Evolutionary conservation across 192 early-diverging fungal species (phyloP), one percentile per base, ranked within the genome.

Genomic region (Kickxella alabastrina): DNA sequence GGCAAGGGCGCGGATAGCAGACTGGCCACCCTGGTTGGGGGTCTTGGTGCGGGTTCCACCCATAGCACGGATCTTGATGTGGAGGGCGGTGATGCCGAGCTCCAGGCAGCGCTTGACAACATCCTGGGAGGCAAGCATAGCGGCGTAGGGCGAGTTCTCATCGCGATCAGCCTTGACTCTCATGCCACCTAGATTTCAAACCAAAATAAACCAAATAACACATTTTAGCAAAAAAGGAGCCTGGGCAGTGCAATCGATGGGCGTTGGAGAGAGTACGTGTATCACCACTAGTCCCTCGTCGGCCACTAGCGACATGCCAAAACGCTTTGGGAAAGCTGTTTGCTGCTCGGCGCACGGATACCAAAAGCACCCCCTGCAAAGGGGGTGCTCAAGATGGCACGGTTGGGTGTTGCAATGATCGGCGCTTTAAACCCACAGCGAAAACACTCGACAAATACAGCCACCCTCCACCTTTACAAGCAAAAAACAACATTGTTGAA

Each of bases 141-240:
- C 95, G 55, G 97, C 97, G 81, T 99, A 99, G 58, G 97, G 92
- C 59, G 97, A 97, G 45, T 95, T 92, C 80, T 99, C 97, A 79
- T 99, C 97, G 85, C 97, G 95, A 80, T 99, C 97, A 47, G 94
- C 91, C 90, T 99, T 99, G 74, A 99, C 97, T 86, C 94, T 98
- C 97, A 99, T 99, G 62, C 97, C 97, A 85, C 94, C 94, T 93
- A 65, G 38, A 59, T 2, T 44, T 32, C 10, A 53, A 42, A 31
- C 18, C n/a, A 35, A 65, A 24, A 59, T 42, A 31, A 22, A n/a
- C 17, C 12, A 32, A 35, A 41, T 19, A 10, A 22, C 12, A 27
- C 19, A 42, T 36, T 9, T 44, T 44, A 44, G 34, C 47, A 37
- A 10, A 18, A 49, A 36, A 49, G 17, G 31, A 34, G 32, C 47